A percentile compares a stretch with the other conserved stretches of the same genome.
phyloP scores from a whole-genome alignment of 1,284 basidiomycete species.

The Cryptococcus sp. region DNA sequence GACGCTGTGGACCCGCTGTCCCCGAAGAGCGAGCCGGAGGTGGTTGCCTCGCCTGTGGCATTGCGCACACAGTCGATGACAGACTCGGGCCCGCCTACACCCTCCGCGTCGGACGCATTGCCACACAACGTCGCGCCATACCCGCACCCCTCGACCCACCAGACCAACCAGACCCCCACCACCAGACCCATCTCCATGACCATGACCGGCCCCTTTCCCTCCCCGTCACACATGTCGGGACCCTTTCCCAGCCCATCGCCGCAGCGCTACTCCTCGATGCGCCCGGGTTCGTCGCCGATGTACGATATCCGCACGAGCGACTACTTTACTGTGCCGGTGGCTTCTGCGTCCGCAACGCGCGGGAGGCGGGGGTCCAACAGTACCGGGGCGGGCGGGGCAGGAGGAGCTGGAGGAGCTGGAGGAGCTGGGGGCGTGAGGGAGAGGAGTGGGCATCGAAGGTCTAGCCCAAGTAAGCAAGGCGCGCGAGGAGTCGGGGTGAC shows the following conservation, averaged over 20 bases:
- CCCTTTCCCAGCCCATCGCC: slow-evolving; percentile 14
- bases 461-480: slow-evolving; percentile 4
- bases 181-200: slow-evolving; percentile 12
- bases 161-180: not conserved
- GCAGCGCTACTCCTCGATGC: slow-evolving; percentile 8
- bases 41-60: not conserved
- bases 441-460: slow-evolving; percentile 5
- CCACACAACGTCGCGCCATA: not conserved
- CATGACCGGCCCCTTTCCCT: slow-evolving; percentile 34
- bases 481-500: too few relatives aligned
- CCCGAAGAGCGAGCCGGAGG: not conserved
- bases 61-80: not conserved
- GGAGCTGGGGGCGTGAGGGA: not conserved
- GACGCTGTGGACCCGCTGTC: slow-evolving; percentile 10
- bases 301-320: slow-evolving; percentile 35
- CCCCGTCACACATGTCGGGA: slow-evolving; percentile 12
- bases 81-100: not conserved
- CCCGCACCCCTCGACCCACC: slow-evolving; percentile 9
- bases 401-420: not conserved
- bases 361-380: slow-evolving; percentile 9
- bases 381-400: not conserved
- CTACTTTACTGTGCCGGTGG: slow-evolving; percentile 21
- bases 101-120: slow-evolving; percentile 3
- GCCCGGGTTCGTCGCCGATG: slow-evolving; percentile 32
- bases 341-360: not conserved